Conservation (phyloP, 2,329 filamentous ascomycete genomes). For the Onygenales sp. region DNA sequence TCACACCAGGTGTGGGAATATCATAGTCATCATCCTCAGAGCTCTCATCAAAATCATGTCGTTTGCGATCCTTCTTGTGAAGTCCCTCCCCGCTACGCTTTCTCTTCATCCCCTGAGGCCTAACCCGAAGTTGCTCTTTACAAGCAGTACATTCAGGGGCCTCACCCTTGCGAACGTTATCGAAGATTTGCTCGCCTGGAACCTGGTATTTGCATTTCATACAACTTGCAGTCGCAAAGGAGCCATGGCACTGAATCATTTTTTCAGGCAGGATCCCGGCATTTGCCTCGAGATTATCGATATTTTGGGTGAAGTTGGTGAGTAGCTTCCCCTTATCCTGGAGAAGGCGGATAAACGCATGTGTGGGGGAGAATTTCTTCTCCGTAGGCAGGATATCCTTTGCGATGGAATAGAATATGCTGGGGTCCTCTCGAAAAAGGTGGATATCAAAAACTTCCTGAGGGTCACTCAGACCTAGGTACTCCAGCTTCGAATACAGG, state of each 20-base stretch:
- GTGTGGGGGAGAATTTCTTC: conserved; percentile 78
- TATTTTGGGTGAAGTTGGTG: conserved; percentile 98
- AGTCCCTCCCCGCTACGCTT: conserved; percentile 42
- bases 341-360: conserved; percentile 83
- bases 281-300: conserved; percentile 86
- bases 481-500: conserved; percentile 75
- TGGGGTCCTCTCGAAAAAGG: conserved; percentile 76
- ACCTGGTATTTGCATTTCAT: conserved; percentile 70
- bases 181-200: conserved; percentile 66
- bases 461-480: conserved; percentile 70
- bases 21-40: conserved; percentile 50
- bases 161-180: conserved; percentile 63
- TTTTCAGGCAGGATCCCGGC: conserved; percentile 75
- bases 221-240: conserved; percentile 86
- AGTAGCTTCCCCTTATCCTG: conserved; percentile 82
- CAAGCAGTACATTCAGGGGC: conserved; percentile 74
- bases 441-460: conserved; percentile 93
- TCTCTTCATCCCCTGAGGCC: conserved; percentile 41
- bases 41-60: conserved; percentile 44
- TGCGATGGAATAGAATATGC: conserved; percentile 83
- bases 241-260: conserved; percentile 91
- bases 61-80: conserved; percentile 43
- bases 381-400: conserved; percentile 79
- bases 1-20: conserved; percentile 63
- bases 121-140: conserved; percentile 43